phyloP scores from a whole-genome alignment of 495 filamentous ascomycete species.

The Podospora pseudocomata region DNA sequence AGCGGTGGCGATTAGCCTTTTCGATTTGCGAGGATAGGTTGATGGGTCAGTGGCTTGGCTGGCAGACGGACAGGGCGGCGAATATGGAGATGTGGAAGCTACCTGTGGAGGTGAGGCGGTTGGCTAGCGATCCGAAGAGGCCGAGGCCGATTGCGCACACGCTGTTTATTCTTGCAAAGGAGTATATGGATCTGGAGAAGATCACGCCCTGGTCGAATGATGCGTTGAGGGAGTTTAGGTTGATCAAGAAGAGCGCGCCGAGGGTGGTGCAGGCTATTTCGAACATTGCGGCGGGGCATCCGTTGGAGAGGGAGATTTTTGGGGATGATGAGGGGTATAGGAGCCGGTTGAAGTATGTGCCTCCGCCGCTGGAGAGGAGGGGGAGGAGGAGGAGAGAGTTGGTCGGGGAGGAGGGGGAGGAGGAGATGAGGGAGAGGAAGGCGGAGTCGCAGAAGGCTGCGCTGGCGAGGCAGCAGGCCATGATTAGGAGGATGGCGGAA shows the following conservation, averaged over 20 bases:
- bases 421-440: neutral
- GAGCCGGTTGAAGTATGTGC: neutral
- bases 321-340: neutral
- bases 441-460: neutral
- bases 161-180: constrained; percentile 36
- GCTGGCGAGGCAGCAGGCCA: neutral
- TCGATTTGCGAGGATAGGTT: constrained; percentile 64
- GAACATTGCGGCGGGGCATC: constrained; percentile 26
- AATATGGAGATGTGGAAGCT: constrained; percentile 24
- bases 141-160: constrained; percentile 41
- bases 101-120: constrained; percentile 37
- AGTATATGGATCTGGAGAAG: constrained; percentile 39
- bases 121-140: constrained; percentile 27
- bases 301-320: constrained; percentile 16
- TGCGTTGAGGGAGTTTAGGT: constrained; percentile 20
- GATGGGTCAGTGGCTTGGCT: constrained; percentile 72
- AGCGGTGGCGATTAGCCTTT: constrained; percentile 55
- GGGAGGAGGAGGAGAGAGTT: neutral
- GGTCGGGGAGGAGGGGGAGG: neutral
- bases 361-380: neutral
- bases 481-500: neutral
- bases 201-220: constrained; percentile 34
- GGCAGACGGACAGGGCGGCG: constrained; percentile 41
- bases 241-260: constrained; percentile 29
- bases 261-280: constrained; percentile 39